Conservation (phyloP, 768 basidiomycete genomes). For the Termitomyces titanicus region DNA sequence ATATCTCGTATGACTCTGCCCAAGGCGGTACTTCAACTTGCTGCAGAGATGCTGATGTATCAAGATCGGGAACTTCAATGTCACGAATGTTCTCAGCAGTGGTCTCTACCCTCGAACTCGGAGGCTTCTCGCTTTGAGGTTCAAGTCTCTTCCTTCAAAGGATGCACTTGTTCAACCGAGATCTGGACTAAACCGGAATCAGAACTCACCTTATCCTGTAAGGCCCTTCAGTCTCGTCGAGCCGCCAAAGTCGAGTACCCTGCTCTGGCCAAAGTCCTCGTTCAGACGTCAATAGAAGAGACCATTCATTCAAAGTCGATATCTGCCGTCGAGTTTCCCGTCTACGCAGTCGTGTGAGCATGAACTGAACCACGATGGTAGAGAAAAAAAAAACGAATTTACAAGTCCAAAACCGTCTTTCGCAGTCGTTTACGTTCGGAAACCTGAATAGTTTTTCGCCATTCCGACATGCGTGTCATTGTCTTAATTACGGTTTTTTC, state of each 20-base stretch:
- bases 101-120: constrained; percentile 46
- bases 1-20: constrained; percentile 69
- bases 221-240: constrained; percentile 93
- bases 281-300: constrained; percentile 62
- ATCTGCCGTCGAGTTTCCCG: constrained; percentile 76
- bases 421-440: constrained; percentile 72
- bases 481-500: constrained; percentile 63
- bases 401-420: constrained; percentile 75
- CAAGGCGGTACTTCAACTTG: constrained; percentile 68
- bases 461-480: constrained; percentile 60
- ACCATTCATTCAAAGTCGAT: constrained; percentile 56
- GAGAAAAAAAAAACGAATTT: constrained; percentile 24
- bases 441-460: constrained; percentile 63
- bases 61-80: constrained; percentile 48
- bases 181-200: too few relatives aligned
- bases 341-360: constrained; percentile 32
- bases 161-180: background rate
- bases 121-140: constrained; percentile 46
- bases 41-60: constrained; percentile 39
- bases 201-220: constrained; percentile 69
- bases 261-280: constrained; percentile 78
- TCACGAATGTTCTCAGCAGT: constrained; percentile 41
- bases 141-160: constrained; percentile 73
- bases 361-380: background rate
- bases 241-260: constrained; percentile 56